Evolutionary conservation across 2,329 filamentous ascomycete genomes (phyloP), one percentile per base, ranked within the genome.

Genomic region (Exserohilum turcica): DNA sequence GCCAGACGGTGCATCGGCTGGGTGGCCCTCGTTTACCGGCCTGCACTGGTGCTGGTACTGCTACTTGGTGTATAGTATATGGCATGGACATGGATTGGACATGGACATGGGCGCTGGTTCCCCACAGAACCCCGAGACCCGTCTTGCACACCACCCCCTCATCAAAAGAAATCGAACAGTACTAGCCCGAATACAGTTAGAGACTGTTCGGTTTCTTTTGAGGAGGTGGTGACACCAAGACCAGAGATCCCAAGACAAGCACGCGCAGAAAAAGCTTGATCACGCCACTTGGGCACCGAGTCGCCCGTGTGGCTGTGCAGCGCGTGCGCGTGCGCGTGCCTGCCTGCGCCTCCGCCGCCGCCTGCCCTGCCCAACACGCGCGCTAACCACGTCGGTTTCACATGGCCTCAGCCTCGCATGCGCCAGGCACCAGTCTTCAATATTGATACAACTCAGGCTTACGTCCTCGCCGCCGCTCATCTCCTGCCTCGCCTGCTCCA

Each of bases 381-480:
- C 47, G 29, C 29, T 40, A 38, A 49, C 37, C 33, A n/a, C 37
- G 18, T 43, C 39, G 18, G 54, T 57, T 60, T 54, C 54, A 57
- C 47, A 24, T 48, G 54, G 47, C 50, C 51, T 49, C 31, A 40
- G 36, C 43, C 43, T 37, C 46, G 35, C 27, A 39, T 39, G 32
- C 39, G 43, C 35, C 47, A 60, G 57, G 57, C 57, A 53, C 49
- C 57, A 57, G 43, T 24, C 21, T 24, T 24, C 4, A 24, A 24
- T 39, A 48, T 52, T 60, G 47, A 33, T 27, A 42, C 12, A 33
- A 28, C 31, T 45, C 15, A 38, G 21, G 24, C 47, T 52, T 44
- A 51, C 35, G 13, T 38, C 38, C 36, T 15, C 10, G 40, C 31
- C 40, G 44, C 10, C 43, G 32, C 7, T 24, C 21, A 24, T 24